Base-by-base conservation (phyloP, 192 early-diverging fungal genomes). In the Geosiphon pyriformis region DNA sequence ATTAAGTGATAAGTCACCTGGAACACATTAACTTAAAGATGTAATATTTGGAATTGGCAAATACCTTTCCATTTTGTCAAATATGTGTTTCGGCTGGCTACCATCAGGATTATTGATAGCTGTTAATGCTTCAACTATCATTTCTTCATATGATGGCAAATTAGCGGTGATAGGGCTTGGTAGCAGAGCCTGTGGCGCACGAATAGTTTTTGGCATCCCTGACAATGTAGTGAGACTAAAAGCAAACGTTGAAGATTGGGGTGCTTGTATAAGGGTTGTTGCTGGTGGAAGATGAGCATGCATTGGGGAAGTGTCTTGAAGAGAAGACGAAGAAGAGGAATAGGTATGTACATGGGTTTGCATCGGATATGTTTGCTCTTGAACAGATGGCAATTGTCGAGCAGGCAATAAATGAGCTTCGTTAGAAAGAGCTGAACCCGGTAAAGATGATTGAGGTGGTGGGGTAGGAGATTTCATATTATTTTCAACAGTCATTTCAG, bases 111-210 rank as follows among this genome's bases (percentile, higher is more conserved):
- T 65, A 22, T 59, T 69, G n/a, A 80, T 65, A 12, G 74, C 68
- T 0, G 62, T 65, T 20, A 78, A 67, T 11, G 79, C 79, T 69
- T 70, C 75, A n/a, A 74, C 77, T 26, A 80, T 80, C 79, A 80
- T 80, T 50, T 80, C 79, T 48, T 80, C 79, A 31, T 80, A 80
- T 11, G 76, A 74, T 11, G 79, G 79, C 37, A 80, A 33, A 37
- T 78, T 76, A 37, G 46, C 50, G 20, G 33, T 35, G 47, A 47
- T 35, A 48, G 42, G 37, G 37, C 37, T 35, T 29, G 59, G 59
- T 48, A 61, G 47, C 12, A 42, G 59, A 25, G 59, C 34, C 3
- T 35, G 37, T 48, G 59, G 25, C 11, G 42, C 37, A 6, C 37
- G 6, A 10, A 42, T 42, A 42, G 37, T 42, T 6, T 42, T 42